Percentiles rank a stretch among this genome's conserved stretches.
Evolutionary conservation across 2,329 filamentous ascomycete genomes (phyloP).

Genomic region (Bimuria novae-zelandiae): DNA sequence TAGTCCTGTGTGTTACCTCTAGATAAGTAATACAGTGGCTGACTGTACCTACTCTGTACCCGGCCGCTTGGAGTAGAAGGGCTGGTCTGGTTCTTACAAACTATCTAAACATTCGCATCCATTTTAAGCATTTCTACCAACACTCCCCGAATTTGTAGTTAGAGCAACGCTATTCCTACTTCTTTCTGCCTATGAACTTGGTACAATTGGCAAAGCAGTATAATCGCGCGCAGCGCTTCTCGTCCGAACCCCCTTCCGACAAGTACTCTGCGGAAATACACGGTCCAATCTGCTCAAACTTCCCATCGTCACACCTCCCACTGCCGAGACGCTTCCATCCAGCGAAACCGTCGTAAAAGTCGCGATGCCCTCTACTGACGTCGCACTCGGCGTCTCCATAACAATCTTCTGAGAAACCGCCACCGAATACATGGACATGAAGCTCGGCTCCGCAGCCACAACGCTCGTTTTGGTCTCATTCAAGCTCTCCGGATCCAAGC

Average conservation of each 20-base stretch:
- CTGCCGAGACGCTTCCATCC: neutral
- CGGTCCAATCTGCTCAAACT: neutral
- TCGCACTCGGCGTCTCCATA: too few species aligned
- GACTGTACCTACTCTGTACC: too few species aligned
- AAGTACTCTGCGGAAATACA: neutral
- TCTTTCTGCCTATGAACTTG: too few species aligned
- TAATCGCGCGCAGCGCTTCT: neutral
- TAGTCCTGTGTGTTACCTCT: too few species aligned
- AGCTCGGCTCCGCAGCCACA: neutral
- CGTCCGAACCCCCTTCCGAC: neutral
- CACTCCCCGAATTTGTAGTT: neutral
- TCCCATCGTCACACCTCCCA: neutral
- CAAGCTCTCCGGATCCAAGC: neutral
- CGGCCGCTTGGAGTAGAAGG: too few species aligned
- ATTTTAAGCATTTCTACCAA: neutral
- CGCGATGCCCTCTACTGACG: neutral
- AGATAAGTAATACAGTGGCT: too few species aligned
- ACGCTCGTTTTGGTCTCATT: neutral
- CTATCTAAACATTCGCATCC: too few species aligned
- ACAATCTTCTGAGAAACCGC: neutral
- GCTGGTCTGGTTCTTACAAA: too few species aligned
- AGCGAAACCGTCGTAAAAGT: neutral
- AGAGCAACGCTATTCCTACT: constrained; percentile 9
- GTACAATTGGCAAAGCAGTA: neutral
- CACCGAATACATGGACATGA: too few species aligned